Evolutionary conservation across 768 basidiomycete genomes (phyloP), one percentile per base, ranked within the genome.

Genomic region (Leucogyrophana mollusca): DNA sequence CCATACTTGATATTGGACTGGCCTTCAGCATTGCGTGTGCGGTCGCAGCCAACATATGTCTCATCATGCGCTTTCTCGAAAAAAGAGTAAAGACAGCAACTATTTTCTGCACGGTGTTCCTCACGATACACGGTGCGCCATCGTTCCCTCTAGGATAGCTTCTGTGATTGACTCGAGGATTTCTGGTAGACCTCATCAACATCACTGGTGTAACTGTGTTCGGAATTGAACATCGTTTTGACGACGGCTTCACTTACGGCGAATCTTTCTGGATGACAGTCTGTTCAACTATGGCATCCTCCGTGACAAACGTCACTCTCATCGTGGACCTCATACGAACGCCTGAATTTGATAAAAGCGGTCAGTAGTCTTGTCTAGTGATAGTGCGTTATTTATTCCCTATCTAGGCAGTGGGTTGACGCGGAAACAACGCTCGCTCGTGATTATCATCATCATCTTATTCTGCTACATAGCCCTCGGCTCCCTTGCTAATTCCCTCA

Each of bases 191-290:
- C 62, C 36, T 79, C 3, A 80, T 92, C 64, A 90, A 87, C 52
- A 74, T 86, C 23, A 57, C 71, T 23, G 69, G 74, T 17, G 72
- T 90, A 10, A 75, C 68, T 3, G 56, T 73, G 1, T 91, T 91
- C 43, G 86, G 82, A n/a, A 67, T 82, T 0, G 62, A 73, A 42
- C 82, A 84, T 60, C 72, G 77, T 13, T 73, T 75, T 42, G 66
- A 79, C 49, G 83, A 84, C 47, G 85, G 80, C 0, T 89, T 87
- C 64, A 83, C 82, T 0, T 87, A 82, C 48, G 82, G 74, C 0
- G 74, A 82, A 56, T 67, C 85, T 0, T 90, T 82, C 57, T 93
- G 90, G 90, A 76, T 85, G 62, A 85, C 83, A 3, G 68, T 90
- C 10, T 87, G 85, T 56, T 87, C 85, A 0, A 92, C 88, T 0